Conservation (phyloP, 257 asterid genomes). For the Primulina eburnea region DNA sequence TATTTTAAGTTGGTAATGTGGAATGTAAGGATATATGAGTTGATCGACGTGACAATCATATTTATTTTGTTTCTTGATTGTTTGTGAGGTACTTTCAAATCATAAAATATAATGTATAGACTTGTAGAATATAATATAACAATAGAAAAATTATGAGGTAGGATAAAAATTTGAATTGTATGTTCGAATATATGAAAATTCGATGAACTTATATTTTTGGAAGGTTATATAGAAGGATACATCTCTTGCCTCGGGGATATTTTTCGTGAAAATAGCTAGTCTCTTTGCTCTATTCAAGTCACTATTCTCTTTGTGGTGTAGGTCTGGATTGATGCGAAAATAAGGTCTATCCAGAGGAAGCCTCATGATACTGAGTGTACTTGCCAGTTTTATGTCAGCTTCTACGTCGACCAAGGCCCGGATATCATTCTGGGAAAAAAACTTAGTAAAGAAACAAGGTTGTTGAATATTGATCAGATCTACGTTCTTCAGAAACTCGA, state of each 20-base stretch:
- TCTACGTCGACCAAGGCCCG: conserved; percentile 66
- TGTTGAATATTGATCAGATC: conserved; percentile 45
- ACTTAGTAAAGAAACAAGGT: conserved; percentile 49
- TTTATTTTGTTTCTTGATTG: no score
- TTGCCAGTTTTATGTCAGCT: conserved; percentile 69
- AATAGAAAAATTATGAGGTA: no score
- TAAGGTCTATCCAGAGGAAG: conserved; percentile 79
- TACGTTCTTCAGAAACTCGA: conserved; percentile 75
- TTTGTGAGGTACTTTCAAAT: no score
- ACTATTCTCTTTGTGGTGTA: conserved; percentile 27
- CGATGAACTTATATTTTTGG: no score
- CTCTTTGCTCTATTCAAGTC: conserved; percentile 3
- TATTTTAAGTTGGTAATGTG: no score
- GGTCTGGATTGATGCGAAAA: conserved; percentile 82
- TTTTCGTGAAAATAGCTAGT: background rate
- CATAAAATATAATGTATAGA: no score
- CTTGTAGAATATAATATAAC: no score
- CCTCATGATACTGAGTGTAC: conserved; percentile 59
- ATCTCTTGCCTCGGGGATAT: background rate
- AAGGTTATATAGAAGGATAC: no score
- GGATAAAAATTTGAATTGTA: no score
- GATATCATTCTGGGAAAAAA: conserved; percentile 35
- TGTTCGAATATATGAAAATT: no score
- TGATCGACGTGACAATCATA: no score
- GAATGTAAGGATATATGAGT: no score